Conservation (phyloP, 192 early-diverging fungal species). For the Coemansia sp. region DNA sequence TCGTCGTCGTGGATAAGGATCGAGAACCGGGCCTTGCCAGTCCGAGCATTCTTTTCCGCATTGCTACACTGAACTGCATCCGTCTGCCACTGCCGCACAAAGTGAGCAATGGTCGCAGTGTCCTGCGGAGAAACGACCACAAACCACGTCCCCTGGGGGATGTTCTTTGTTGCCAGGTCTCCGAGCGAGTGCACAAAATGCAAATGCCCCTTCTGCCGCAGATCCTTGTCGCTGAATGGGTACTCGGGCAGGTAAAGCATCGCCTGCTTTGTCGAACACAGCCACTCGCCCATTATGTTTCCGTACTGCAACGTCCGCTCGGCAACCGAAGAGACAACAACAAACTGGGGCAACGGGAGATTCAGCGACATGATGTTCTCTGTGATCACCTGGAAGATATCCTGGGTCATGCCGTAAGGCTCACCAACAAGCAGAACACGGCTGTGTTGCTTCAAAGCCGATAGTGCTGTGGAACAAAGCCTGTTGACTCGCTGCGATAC, state of each 20-base stretch:
- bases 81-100: constrained; percentile 33
- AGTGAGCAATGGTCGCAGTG: constrained; percentile 21
- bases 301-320: constrained; percentile 71
- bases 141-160: constrained; percentile 45
- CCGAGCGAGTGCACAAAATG: constrained; percentile 36
- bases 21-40: constrained; percentile 27
- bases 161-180: constrained; percentile 20
- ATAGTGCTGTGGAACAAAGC: constrained; percentile 39
- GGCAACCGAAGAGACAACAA: constrained; percentile 69
- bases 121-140: constrained; percentile 38
- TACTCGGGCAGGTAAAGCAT: constrained; percentile 62
- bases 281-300: constrained; percentile 84
- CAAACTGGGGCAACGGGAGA: constrained; percentile 57
- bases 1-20: constrained; percentile 45
- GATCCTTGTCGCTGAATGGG: constrained; percentile 46
- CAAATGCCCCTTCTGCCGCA: constrained; percentile 43
- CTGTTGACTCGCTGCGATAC: constrained; percentile 25
- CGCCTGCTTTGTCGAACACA: constrained; percentile 59
- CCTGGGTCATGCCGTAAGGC: constrained; percentile 68
- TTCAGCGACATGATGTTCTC: constrained; percentile 53
- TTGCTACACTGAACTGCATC: constrained; percentile 34
- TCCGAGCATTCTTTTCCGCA: constrained; percentile 27
- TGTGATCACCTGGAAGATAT: constrained; percentile 60
- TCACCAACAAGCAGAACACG: constrained; percentile 67
- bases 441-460: constrained; percentile 50